Evolutionary conservation across 1,284 basidiomycete genomes (phyloP), one percentile per base, ranked within the genome.

Genomic region (Salmacisia buchloeana): DNA sequence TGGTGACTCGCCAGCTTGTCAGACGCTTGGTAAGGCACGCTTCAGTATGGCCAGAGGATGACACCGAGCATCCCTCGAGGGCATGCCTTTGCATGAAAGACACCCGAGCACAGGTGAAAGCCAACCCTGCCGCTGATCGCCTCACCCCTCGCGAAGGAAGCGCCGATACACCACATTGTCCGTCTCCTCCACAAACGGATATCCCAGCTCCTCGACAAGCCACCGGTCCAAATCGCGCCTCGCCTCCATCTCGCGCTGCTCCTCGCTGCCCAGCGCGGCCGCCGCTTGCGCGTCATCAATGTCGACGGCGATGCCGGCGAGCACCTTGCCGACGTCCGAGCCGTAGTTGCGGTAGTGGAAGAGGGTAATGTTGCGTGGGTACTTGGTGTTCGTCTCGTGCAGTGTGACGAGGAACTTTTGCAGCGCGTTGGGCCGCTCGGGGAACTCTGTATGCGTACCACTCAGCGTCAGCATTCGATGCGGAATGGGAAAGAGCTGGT

Each of bases 311-410:
- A 98, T 89, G 1, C 93, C 96, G 2, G 93, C 91, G 49, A 98
- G 63, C 10, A 79, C 69, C 56, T 73, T 75, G 43, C 69, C 75
- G 3, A 76, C 66, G 56, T 79, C 92, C 9, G 69, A 67, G 34
- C 94, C 94, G 72, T 98, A 94, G 80, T 97, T 97, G 64, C 94
- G 85, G 81, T 98, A 98, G 80, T 98, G 96, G 83, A 97, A 98
- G 66, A 98, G 81, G 0, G 91, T 90, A 60, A 98, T 91, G 81
- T 96, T 97, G n/a, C 41, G 43, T 4, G 49, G 49, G 27, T 54
- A 54, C 27, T 54, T 54, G 49, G 49, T 54, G 3, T 54, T 54
- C 10, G 49, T 34, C 29, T 54, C 49, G 59, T 89, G 88, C 60
- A 98, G 80, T 2, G 89, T 70, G 27, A 66, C 69, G 23, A 78